Evolutionary conservation across 495 filamentous ascomycete species (phyloP).

Genomic region (Penicillium bialowiezense): DNA sequence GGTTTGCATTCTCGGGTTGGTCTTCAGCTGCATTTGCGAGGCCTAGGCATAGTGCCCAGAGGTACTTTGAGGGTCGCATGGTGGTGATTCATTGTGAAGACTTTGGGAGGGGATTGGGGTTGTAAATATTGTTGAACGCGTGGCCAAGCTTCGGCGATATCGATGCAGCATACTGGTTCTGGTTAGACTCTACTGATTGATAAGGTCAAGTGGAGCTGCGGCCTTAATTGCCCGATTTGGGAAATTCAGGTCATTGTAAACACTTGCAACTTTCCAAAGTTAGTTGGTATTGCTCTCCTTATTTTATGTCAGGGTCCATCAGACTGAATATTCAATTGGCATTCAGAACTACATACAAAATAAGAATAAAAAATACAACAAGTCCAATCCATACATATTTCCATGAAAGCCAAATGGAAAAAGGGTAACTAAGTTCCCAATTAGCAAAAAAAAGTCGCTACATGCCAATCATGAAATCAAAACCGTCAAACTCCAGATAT

Average conservation of each 20-base stretch:
- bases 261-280: too few species aligned
- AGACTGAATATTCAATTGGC: too few species aligned
- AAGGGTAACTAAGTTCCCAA: slow-evolving; percentile 3
- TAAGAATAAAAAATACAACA: background rate
- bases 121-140: background rate
- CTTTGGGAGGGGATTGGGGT: too few species aligned
- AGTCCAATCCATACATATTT: slow-evolving; percentile 3
- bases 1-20: slow-evolving; percentile 32
- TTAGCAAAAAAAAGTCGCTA: slow-evolving; percentile 14
- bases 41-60: background rate
- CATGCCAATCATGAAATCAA: slow-evolving; percentile 21
- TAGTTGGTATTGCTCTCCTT: too few species aligned
- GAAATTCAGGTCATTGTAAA: too few species aligned
- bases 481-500: slow-evolving; percentile 17
- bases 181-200: background rate
- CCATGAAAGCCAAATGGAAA: background rate
- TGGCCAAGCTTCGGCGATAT: background rate
- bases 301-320: too few species aligned
- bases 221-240: background rate
- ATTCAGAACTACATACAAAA: slow-evolving; percentile 4
- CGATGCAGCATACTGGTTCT: background rate
- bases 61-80: background rate
- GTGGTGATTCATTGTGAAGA: too few species aligned
- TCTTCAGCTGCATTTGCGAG: background rate
- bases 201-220: background rate